phyloP scores from a whole-genome alignment of 192 early-diverging fungal genomes.

The Polychytrium aggregatum region DNA sequence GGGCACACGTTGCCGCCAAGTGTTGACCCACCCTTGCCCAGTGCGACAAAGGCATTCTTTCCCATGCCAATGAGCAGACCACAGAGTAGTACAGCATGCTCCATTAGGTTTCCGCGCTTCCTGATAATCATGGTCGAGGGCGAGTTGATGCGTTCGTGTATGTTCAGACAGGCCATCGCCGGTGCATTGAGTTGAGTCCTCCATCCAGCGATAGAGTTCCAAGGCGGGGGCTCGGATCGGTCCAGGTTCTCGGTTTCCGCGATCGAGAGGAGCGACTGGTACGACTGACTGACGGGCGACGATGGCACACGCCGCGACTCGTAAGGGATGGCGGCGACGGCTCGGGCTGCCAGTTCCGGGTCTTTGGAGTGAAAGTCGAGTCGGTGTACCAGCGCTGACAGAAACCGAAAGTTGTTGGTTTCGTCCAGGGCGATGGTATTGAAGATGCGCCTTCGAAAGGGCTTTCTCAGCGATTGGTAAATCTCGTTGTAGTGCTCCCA shows the following conservation, averaged over 20 bases:
- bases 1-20: too few species aligned
- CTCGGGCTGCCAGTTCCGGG: constrained; percentile 2
- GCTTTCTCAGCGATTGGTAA: constrained; percentile 2
- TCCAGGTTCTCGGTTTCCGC: too few species aligned
- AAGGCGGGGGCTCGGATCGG: too few species aligned
- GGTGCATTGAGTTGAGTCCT: too few species aligned
- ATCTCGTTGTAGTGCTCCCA: too few species aligned
- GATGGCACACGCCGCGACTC: neutral
- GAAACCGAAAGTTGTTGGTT: constrained; percentile 18
- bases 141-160: constrained; percentile 14
- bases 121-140: constrained; percentile 17
- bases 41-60: constrained; percentile 20
- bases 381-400: too few species aligned
- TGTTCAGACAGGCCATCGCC: too few species aligned
- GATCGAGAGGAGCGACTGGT: too few species aligned
- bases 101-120: constrained; percentile 13
- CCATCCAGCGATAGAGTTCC: too few species aligned
- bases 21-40: constrained; percentile 21
- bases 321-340: constrained; percentile 22
- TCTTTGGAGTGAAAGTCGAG: too few species aligned
- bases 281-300: constrained; percentile 2
- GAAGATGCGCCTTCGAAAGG: constrained; percentile 20
- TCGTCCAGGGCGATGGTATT: constrained; percentile 20
- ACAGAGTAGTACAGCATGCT: constrained; percentile 25
- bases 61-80: constrained; percentile 16